A percentile compares a stretch with the other conserved stretches of the same genome.
Conservation (phyloP, 1,284 basidiomycete genomes). For the Malassezia furfur region DNA sequence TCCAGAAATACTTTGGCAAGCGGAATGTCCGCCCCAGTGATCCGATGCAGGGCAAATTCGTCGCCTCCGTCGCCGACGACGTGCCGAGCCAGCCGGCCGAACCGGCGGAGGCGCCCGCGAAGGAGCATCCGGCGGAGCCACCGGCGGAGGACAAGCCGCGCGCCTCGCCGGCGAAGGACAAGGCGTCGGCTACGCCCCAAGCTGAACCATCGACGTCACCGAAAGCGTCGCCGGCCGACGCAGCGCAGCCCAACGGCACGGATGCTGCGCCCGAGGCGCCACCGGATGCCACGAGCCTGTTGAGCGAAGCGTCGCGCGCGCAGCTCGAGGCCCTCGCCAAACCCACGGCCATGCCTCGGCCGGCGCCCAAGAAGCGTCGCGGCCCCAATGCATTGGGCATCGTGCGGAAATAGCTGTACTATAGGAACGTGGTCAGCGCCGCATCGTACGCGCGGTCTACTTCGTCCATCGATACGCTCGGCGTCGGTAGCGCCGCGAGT, state of each 20-base stretch:
- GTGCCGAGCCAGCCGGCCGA: no score
- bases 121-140: no score
- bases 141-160: no score
- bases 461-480: background rate
- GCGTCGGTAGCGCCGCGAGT: background rate
- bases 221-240: no score
- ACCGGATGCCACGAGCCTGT: constrained; percentile 20
- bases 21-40: background rate
- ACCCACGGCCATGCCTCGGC: background rate
- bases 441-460: background rate
- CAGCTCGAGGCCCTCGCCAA: constrained; percentile 14
- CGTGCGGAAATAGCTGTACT: constrained; percentile 32
- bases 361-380: constrained; percentile 31
- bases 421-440: background rate
- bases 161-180: no score
- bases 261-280: constrained; percentile 7
- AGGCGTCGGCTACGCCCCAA: no score
- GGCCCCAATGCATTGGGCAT: constrained; percentile 39
- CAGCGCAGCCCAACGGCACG: no score
- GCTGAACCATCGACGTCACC: no score
- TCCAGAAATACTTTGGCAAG: constrained; percentile 55
- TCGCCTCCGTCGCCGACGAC: no score
- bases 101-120: no score
- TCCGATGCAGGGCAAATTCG: no score
- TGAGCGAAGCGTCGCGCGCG: constrained; percentile 20